These are phyloP conservation scores for Umbilicus rupestris DNA, from an alignment of 164 flowering plant species.

Conservation along the genomic window DNA sequence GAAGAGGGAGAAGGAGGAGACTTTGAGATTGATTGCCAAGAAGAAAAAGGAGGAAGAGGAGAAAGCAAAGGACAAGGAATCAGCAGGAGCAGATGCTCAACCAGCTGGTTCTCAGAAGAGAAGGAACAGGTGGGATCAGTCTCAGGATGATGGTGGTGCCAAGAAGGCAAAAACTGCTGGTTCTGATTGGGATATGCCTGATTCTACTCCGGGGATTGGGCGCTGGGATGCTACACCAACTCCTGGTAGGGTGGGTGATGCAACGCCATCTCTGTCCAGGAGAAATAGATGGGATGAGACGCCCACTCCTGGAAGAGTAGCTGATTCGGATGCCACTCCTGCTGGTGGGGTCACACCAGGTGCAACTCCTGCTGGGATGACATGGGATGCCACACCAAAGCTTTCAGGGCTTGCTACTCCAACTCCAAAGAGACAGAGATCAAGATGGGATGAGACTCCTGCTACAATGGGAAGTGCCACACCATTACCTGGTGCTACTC, in stretches of 20 bases:
- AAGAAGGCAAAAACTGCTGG: conserved; percentile 48
- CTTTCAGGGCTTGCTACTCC: conserved; percentile 79
- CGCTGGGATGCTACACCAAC: conserved; percentile 98
- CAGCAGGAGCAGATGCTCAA: too few relatives aligned
- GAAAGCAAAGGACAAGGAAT: conserved; percentile 29
- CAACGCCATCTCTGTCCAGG: conserved; percentile 57
- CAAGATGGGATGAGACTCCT: conserved; percentile 99
- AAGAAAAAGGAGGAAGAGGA: conserved; percentile 78
- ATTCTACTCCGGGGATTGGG: conserved; percentile 80
- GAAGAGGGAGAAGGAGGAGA: conserved; percentile 71
- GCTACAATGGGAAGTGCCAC: conserved; percentile 92
- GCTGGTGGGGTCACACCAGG: conserved; percentile 88
- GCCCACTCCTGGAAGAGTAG: conserved; percentile 85
- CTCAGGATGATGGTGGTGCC: conserved; percentile 44
- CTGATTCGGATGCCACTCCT: conserved; percentile 84
- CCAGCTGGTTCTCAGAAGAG: conserved; percentile 40
- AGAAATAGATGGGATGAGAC: conserved; percentile 98
- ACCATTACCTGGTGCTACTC: conserved; percentile 80
- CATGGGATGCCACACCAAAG: conserved; percentile 99
- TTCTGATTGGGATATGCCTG: conserved; percentile 95
- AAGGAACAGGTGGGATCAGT: conserved; percentile 90
- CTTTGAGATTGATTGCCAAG: conserved; percentile 53
- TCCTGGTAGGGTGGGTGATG: conserved; percentile 79
- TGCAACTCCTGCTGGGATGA: conserved; percentile 91
- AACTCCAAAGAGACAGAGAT: conserved; percentile 88